These are phyloP conservation scores for Metarhizium humberi DNA, from an alignment of 2,329 filamentous ascomycete species.

Conservation along the genomic window DNA sequence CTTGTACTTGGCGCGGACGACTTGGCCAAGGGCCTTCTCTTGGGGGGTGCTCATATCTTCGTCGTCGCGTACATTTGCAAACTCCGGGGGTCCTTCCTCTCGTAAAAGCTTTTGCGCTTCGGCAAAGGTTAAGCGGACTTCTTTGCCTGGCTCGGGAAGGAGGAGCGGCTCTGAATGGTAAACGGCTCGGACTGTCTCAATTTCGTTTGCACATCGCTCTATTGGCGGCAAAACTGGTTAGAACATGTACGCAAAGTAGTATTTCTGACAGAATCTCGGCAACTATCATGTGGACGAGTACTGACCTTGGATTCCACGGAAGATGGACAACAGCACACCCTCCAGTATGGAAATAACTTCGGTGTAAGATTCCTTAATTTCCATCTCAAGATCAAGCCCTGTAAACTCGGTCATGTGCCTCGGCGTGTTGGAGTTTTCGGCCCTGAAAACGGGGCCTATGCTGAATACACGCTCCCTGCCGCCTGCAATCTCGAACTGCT, in stretches of 20 bases:
- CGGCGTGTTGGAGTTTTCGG: slow-evolving; percentile 79
- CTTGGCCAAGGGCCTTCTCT: slow-evolving; percentile 78
- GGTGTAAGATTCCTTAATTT: slow-evolving; percentile 68
- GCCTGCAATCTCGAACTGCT: slow-evolving; percentile 77
- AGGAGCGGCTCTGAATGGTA: slow-evolving; percentile 74
- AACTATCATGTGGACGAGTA: not conserved
- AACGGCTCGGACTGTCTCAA: slow-evolving; percentile 60
- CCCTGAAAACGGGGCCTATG: slow-evolving; percentile 73
- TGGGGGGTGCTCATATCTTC: slow-evolving; percentile 76
- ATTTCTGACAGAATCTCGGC: not conserved
- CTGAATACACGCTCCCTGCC: slow-evolving; percentile 70
- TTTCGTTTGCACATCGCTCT: slow-evolving; percentile 55
- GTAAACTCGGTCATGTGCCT: slow-evolving; percentile 83
- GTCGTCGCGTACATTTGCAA: slow-evolving; percentile 58
- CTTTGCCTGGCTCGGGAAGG: slow-evolving; percentile 64
- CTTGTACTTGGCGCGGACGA: slow-evolving; percentile 80
- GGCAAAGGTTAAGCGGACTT: slow-evolving; percentile 67
- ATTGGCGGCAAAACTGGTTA: slow-evolving; percentile 1
- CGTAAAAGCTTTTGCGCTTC: slow-evolving; percentile 72
- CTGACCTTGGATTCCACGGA: slow-evolving; percentile 42
- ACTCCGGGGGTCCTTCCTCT: slow-evolving; percentile 61
- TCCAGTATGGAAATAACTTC: slow-evolving; percentile 68
- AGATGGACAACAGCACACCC: slow-evolving; percentile 67
- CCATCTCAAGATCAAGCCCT: slow-evolving; percentile 84
- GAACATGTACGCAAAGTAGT: not conserved